Conservation (phyloP, 495 filamentous ascomycete species). For the Gamarada debralockiae region DNA sequence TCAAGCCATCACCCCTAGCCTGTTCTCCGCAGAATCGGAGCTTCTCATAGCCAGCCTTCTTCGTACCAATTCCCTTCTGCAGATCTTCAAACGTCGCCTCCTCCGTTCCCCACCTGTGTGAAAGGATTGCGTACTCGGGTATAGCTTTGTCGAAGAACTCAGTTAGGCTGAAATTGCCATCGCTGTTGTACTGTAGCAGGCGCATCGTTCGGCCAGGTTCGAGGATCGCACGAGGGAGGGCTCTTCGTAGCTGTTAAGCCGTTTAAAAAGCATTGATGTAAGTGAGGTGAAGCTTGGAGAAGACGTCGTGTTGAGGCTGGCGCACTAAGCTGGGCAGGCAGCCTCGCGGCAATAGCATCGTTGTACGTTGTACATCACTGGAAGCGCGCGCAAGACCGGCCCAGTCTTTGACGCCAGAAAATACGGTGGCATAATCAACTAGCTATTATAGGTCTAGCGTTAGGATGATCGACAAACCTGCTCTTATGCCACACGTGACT, state of each 20-base stretch:
- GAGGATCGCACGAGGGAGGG: conserved; percentile 3
- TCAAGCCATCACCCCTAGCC: too few species aligned
- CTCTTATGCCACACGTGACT: too few species aligned
- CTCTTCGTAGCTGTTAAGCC: conserved; percentile 9
- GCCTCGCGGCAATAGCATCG: conserved; percentile 3
- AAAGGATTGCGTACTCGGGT: conserved; percentile 21
- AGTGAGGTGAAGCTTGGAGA: conserved; percentile 11
- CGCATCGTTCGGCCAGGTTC: background rate
- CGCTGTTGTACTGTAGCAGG: too few species aligned
- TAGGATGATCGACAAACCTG: too few species aligned
- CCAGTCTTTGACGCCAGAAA: too few species aligned
- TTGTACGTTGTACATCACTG: too few species aligned
- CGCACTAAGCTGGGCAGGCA: too few species aligned
- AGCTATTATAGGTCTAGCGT: too few species aligned
- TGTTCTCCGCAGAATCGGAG: conserved; percentile 22
- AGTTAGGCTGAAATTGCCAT: background rate
- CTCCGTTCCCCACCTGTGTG: conserved; percentile 23
- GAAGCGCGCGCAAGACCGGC: too few species aligned
- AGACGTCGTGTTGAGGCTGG: conserved; percentile 14
- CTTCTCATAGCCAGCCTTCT: conserved; percentile 25
- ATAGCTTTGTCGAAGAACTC: conserved; percentile 5
- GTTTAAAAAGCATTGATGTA: conserved; percentile 5
- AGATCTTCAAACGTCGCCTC: conserved; percentile 27
- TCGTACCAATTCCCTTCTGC: background rate
- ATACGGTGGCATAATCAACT: too few species aligned